A percentile compares a stretch with the other conserved stretches of the same genome.
These are phyloP conservation scores for Actinidia chinensis DNA, from an alignment of 179 eudicot species.

Conservation along the genomic window DNA sequence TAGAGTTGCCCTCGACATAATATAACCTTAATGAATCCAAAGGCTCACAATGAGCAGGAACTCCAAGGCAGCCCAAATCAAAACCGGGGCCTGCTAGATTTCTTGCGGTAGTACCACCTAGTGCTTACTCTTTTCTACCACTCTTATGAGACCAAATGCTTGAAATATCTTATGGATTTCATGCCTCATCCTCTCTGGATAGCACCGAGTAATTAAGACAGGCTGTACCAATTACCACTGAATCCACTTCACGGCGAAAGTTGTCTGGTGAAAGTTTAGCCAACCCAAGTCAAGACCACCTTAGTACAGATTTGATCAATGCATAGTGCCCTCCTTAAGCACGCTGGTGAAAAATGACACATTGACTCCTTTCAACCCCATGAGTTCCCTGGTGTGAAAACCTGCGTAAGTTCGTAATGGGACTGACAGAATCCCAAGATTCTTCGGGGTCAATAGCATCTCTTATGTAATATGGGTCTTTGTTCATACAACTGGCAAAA, in stretches of 20 bases:
- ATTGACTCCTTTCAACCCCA: conserved; percentile 70
- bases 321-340: conserved; percentile 75
- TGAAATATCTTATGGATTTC: conserved; percentile 64
- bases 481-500: conserved; percentile 95
- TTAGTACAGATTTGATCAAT: conserved; percentile 62
- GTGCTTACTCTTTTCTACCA: conserved; percentile 47
- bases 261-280: conserved; percentile 65
- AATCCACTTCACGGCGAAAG: conserved; percentile 76
- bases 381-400: conserved; percentile 62
- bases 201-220: conserved; percentile 37
- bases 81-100: conserved; percentile 51
- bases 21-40: conserved; percentile 74
- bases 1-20: conserved; percentile 81
- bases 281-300: conserved; percentile 83
- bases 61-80: conserved; percentile 80
- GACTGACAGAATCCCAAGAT: conserved; percentile 55
- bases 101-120: conserved; percentile 82
- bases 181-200: conserved; percentile 40
- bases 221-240: conserved; percentile 78
- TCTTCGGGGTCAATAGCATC: conserved; percentile 77
- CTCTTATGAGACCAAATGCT: conserved; percentile 79
- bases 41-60: conserved; percentile 79
- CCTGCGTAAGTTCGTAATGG: conserved; percentile 73
- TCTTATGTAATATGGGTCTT: conserved; percentile 58
- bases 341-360: conserved; percentile 72